Percentiles rank a stretch among this genome's conserved stretches.
phyloP scores from a whole-genome alignment of 2,329 filamentous ascomycete genomes.

The Talaromyces sp. region DNA sequence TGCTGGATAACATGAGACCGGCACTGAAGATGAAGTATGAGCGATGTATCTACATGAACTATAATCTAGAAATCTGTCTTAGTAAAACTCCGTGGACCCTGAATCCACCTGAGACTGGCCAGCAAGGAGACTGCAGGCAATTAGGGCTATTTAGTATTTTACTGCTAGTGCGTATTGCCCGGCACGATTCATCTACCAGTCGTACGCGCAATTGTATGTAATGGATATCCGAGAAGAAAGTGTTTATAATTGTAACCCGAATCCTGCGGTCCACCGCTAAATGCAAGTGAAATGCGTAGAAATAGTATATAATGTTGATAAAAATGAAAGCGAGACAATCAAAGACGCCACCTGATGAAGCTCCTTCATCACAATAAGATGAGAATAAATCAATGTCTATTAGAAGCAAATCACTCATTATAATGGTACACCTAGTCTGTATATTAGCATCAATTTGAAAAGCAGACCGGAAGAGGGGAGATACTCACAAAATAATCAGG shows the following conservation, averaged over 20 bases:
- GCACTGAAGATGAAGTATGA: too few relatives aligned
- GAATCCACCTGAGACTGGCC: too few relatives aligned
- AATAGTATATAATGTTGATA: conserved; percentile 5
- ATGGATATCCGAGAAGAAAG: background rate
- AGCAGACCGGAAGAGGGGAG: background rate
- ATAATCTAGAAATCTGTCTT: too few relatives aligned
- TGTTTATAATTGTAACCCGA: background rate
- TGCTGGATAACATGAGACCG: too few relatives aligned
- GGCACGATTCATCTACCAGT: background rate
- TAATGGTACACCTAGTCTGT: conserved; percentile 76
- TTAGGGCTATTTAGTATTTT: background rate
- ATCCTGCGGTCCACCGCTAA: conserved; percentile 15
- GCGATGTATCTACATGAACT: too few relatives aligned
- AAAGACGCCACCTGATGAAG: conserved; percentile 4
- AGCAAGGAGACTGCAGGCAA: background rate
- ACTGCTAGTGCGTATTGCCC: background rate
- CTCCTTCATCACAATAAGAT: background rate
- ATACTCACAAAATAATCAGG: conserved; percentile 88
- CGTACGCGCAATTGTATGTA: background rate
- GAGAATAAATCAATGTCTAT: background rate
- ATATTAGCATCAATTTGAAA: background rate
- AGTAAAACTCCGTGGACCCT: too few relatives aligned
- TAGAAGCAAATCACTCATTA: conserved; percentile 63
- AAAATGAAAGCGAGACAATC: background rate
- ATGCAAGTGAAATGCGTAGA: conserved; percentile 8